Evolutionary conservation across 306 rosid genomes (phyloP), one percentile per base, ranked within the genome.

Genomic region (Sphenostylis stenocarpa): DNA sequence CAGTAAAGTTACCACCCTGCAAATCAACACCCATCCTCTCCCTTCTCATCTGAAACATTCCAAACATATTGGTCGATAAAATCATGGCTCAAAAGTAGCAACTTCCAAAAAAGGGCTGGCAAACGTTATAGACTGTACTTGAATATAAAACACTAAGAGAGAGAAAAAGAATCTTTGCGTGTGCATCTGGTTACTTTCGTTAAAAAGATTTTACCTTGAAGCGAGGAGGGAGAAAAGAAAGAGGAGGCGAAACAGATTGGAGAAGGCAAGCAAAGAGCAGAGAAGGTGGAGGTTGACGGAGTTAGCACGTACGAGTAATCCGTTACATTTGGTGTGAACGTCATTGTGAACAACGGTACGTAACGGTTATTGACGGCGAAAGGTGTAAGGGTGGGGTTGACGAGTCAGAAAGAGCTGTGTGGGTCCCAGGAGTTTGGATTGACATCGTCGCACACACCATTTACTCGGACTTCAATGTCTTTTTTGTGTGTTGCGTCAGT

Each of bases 11-110:
- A 29, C 49, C 44, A 43, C 58, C 9, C 16, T 66, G 21, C 28
- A 73, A 82, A 72, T n/a, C 38, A 77, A 57, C 24, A 61, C 47
- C 78, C 29, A 19, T 45, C 43, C 12, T 51, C 63, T 65, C 13
- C 17, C n/a, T 26, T 67, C 31, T 44, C 70, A 14, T 62, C 8
- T 26, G 43, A 23, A 29, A 61, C 57, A 31, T 73, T 68, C 10
- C 16, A 56, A 62, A 67, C 48, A 67, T 56, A 65, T 7, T n/a
- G 34, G 23, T 3, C 33, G 72, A 2, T 24, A 10, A 67, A 71
- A 51, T 41, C 12, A 60, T 26, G 24, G 69, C 68, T 67, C 6
- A 76, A 17, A 75, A 73, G 55, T 28, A 69, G 39, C 47, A 57
- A 13, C 45, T 76, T 48, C n/a, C 31, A 7, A 33, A 21, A 64